A percentile compares a stretch with the other conserved stretches of the same genome.
Conservation (phyloP, 768 basidiomycete genomes). For the Tricholoma matsutake region DNA sequence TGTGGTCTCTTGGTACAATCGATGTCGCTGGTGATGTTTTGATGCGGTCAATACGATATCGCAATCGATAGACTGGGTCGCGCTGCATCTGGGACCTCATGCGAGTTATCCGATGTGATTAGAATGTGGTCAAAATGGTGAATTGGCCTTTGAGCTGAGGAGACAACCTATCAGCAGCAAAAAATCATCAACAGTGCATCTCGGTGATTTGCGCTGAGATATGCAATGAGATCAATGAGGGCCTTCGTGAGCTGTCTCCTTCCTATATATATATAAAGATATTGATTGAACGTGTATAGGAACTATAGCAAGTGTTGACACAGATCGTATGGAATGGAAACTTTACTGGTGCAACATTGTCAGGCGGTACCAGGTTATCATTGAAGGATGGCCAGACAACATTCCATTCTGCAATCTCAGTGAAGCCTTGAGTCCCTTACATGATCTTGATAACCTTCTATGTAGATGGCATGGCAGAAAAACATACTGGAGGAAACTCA, state of each 20-base stretch:
- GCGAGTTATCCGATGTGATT: too few relatives aligned
- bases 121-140: too few relatives aligned
- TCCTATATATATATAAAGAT: background rate
- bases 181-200: background rate
- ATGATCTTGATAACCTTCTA: slow-evolving; percentile 5
- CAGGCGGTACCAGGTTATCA: background rate
- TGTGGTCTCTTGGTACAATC: too few relatives aligned
- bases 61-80: too few relatives aligned
- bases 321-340: slow-evolving; percentile 12
- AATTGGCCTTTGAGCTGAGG: too few relatives aligned
- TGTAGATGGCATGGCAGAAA: background rate
- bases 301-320: background rate
- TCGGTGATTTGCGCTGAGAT: background rate
- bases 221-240: slow-evolving; percentile 7
- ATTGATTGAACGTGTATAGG: background rate
- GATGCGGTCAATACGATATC: too few relatives aligned
- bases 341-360: slow-evolving; percentile 12
- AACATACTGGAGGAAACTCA: slow-evolving; percentile 3
- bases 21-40: too few relatives aligned
- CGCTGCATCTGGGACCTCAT: too few relatives aligned
- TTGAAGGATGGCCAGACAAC: too few relatives aligned
- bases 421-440: background rate
- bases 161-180: too few relatives aligned
- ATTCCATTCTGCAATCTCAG: too few relatives aligned
- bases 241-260: background rate